phyloP scores from a whole-genome alignment of 352 stramenopile species.

The Lagenidium giganteum region DNA sequence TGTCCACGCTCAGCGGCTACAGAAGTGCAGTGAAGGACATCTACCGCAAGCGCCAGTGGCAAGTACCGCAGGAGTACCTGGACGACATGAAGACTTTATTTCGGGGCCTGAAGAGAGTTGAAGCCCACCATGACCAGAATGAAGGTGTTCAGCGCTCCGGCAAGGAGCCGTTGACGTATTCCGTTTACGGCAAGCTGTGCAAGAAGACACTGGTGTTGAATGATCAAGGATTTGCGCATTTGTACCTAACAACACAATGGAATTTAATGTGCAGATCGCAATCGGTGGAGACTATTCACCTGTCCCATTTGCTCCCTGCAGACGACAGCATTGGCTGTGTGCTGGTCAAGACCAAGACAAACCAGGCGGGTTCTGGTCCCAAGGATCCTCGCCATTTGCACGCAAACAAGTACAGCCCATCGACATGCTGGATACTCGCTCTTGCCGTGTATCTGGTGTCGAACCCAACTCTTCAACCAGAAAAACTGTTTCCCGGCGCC shows the following conservation, averaged over 20 bases:
- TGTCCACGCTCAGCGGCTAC: background rate
- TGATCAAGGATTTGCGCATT: constrained; percentile 13
- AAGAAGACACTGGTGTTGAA: background rate
- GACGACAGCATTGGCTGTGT: constrained; percentile 15
- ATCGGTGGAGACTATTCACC: constrained; percentile 15
- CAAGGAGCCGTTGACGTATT: constrained; percentile 1
- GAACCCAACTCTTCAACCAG: background rate
- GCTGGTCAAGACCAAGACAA: constrained; percentile 20
- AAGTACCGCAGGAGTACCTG: background rate
- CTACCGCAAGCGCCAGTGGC: background rate
- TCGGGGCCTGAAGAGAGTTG: background rate
- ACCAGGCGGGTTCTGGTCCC: constrained; percentile 9
- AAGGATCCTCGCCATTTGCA: constrained; percentile 15
- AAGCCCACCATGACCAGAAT: background rate
- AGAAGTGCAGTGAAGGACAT: background rate
- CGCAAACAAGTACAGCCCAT: constrained; percentile 2
- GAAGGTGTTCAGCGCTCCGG: background rate
- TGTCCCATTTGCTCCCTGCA: constrained; percentile 1
- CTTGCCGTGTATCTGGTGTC: constrained; percentile 7
- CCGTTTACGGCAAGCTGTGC: constrained; percentile 4
- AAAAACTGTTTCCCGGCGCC: background rate
- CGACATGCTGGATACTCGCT: constrained; percentile 1
- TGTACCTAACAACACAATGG: constrained; percentile 20
- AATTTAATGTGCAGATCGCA: constrained; percentile 24
- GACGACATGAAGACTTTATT: constrained; percentile 1